Percentiles rank a stretch among this genome's conserved stretches.
phyloP scores from a whole-genome alignment of 2,329 filamentous ascomycete species.

The Colletotrichum sp. region DNA sequence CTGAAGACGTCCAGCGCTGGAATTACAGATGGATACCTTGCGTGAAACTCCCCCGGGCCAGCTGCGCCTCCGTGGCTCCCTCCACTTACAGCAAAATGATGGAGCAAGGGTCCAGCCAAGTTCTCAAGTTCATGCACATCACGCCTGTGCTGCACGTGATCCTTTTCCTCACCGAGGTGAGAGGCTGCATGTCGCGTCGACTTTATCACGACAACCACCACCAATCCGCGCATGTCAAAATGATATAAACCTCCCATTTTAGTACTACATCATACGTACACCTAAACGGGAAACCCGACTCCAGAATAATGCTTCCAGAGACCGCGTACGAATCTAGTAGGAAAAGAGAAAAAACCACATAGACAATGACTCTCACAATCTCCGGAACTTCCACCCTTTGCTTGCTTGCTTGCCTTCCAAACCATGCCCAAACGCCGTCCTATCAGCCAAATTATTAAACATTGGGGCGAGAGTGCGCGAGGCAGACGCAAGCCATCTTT shows the following conservation, averaged over 20 bases:
- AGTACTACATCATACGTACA: conserved; percentile 20
- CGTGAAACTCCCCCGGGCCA: conserved; percentile 15
- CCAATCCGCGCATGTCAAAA: background rate
- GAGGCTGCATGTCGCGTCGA: background rate
- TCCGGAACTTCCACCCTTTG: conserved; percentile 9
- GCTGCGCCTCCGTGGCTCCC: conserved; percentile 16
- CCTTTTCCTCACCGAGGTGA: conserved; percentile 2
- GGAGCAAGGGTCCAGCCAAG: conserved; percentile 11
- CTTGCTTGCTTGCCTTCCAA: conserved; percentile 15
- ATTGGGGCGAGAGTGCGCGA: conserved; percentile 1
- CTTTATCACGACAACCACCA: background rate
- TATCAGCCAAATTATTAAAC: conserved; percentile 17
- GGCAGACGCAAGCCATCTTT: conserved; percentile 8
- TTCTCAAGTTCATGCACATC: conserved; percentile 18
- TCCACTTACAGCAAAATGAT: background rate
- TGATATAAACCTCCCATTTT: conserved; percentile 16
- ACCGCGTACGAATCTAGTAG: conserved; percentile 8
- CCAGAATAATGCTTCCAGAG: conserved; percentile 17
- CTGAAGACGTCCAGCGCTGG: background rate
- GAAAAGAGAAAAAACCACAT: background rate
- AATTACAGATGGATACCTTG: conserved; percentile 11
- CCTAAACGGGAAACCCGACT: conserved; percentile 6
- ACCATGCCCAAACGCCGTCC: conserved; percentile 15
- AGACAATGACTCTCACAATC: conserved; percentile 12
- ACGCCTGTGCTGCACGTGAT: conserved; percentile 2